Percentiles rank a stretch among this genome's conserved stretches.
Evolutionary conservation across 345 rosid species (phyloP).

Genomic region (Excoecaria agallocha): DNA sequence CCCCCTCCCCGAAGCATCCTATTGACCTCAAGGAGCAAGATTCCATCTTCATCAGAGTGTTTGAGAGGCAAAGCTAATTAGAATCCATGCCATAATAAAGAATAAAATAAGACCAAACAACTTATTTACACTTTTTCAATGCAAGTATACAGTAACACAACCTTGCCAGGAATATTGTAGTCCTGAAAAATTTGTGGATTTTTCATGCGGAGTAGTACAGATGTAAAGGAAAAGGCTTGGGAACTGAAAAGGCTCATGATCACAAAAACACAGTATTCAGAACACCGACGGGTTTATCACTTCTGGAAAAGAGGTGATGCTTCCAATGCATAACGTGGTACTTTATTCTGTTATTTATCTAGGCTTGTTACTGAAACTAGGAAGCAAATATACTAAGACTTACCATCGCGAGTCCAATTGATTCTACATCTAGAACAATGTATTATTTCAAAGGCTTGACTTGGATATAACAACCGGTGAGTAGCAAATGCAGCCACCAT

Average conservation of each 20-base stretch:
- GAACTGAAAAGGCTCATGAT: neutral
- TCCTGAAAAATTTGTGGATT: neutral
- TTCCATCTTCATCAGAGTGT: conserved; percentile 62
- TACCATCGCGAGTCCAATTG: conserved; percentile 99
- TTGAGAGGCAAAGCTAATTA: conserved; percentile 18
- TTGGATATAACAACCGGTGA: conserved; percentile 67
- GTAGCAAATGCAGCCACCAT: conserved; percentile 96
- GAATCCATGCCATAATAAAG: conserved; percentile 13
- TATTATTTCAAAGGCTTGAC: conserved; percentile 94
- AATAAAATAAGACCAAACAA: neutral
- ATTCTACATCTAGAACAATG: conserved; percentile 99
- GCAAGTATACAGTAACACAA: neutral
- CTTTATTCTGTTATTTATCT: neutral
- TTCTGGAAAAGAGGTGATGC: neutral
- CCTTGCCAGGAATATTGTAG: neutral
- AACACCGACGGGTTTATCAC: neutral
- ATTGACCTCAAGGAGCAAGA: conserved; percentile 91
- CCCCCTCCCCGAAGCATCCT: conserved; percentile 95
- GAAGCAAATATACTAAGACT: conserved; percentile 12
- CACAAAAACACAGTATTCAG: neutral
- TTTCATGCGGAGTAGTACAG: neutral
- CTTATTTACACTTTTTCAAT: neutral
- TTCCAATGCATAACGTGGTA: neutral
- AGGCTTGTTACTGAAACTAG: conserved; percentile 10
- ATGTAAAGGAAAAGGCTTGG: neutral